Evolutionary conservation across 2,329 filamentous ascomycete species (phyloP).

Genomic region (Fusarium hainanense): DNA sequence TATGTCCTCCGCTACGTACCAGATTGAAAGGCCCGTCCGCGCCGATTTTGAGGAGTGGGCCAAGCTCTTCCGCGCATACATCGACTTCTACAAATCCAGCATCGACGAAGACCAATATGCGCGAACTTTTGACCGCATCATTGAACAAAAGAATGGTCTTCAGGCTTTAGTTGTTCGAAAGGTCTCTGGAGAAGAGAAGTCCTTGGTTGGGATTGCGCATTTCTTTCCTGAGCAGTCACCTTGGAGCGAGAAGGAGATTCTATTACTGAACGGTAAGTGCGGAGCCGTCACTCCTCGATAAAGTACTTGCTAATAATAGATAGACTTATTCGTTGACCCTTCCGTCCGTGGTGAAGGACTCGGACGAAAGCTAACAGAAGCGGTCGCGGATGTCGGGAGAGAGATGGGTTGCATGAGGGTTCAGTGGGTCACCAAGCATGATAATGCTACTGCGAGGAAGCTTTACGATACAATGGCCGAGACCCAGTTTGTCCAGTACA

Average conservation of each 20-base stretch:
- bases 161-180: slow-evolving; percentile 19
- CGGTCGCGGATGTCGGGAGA: slow-evolving; percentile 23
- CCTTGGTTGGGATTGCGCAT: slow-evolving; percentile 22
- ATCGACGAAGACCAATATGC: slow-evolving; percentile 28
- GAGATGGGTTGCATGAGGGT: slow-evolving; percentile 24
- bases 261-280: slow-evolving; percentile 22
- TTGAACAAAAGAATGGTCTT: slow-evolving; percentile 15
- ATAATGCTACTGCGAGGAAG: slow-evolving; percentile 16
- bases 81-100: slow-evolving; percentile 24
- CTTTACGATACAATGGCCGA: slow-evolving; percentile 33
- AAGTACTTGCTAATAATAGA: not conserved
- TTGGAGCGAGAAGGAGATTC: slow-evolving; percentile 34
- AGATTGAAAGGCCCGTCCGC: slow-evolving; percentile 7
- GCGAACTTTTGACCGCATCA: slow-evolving; percentile 22
- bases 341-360: slow-evolving; percentile 7
- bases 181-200: not conserved
- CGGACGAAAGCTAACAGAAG: slow-evolving; percentile 21
- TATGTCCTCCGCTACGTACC: slow-evolving; percentile 13
- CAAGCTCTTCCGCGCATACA: slow-evolving; percentile 22
- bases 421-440: slow-evolving; percentile 35
- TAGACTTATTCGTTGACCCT: slow-evolving; percentile 24
- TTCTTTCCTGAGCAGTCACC: slow-evolving; percentile 37
- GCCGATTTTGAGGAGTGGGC: slow-evolving; percentile 29
- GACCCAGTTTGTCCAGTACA: slow-evolving; percentile 29
- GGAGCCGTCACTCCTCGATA: fast-evolving